Conservation (phyloP, 352 stramenopile species). For the Phytophthora macrochlamydospora region DNA sequence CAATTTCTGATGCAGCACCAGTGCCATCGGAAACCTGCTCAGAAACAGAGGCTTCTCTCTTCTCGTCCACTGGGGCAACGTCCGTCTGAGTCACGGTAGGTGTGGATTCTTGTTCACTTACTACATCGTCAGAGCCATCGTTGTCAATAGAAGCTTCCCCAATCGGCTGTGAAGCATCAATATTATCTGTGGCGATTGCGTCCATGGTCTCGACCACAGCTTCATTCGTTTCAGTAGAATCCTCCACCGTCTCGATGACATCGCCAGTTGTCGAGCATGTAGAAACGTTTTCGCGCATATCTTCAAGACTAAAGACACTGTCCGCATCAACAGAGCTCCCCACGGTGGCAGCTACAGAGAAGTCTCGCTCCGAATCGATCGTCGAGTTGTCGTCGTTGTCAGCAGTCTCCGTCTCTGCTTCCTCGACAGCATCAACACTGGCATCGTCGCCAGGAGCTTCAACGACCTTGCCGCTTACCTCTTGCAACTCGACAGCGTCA, state of each 20-base stretch:
- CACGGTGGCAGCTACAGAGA: slow-evolving; percentile 18
- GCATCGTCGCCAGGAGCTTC: too few relatives aligned
- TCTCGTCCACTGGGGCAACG: neutral
- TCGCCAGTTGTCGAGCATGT: slow-evolving; percentile 1
- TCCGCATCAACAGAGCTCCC: slow-evolving; percentile 21
- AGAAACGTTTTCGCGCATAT: slow-evolving; percentile 13
- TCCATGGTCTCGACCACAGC: neutral
- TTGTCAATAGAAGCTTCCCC: neutral
- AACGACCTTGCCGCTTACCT: neutral
- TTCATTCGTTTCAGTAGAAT: neutral
- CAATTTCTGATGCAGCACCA: neutral
- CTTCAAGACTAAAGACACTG: slow-evolving; percentile 18
- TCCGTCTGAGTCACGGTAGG: neutral
- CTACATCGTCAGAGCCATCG: neutral
- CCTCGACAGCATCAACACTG: neutral
- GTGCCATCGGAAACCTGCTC: neutral
- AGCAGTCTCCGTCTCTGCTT: neutral
- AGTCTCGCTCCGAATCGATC: slow-evolving; percentile 11
- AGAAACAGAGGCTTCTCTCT: neutral
- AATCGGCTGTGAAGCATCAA: slow-evolving; percentile 1
- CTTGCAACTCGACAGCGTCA: neutral
- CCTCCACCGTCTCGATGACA: neutral
- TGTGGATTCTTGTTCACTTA: neutral
- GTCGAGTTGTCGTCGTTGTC: slow-evolving; percentile 6
- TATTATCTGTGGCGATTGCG: neutral